Conservation (phyloP, 1,139 yeast genomes). For the Sugiyamaella sp. region DNA sequence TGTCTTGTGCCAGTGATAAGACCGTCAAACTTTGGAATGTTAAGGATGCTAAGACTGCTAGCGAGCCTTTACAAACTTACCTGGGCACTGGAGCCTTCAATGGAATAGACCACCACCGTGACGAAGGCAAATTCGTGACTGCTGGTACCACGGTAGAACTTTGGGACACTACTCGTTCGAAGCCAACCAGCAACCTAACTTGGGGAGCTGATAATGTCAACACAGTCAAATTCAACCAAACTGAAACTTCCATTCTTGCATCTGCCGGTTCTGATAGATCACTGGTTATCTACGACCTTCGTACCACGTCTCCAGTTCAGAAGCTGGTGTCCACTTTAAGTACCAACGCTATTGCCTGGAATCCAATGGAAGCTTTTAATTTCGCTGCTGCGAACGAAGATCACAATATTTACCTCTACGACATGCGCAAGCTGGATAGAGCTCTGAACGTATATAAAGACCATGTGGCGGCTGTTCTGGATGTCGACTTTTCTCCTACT, state of each 20-base stretch:
- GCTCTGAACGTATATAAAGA: slow-evolving; percentile 88
- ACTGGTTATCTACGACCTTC: slow-evolving; percentile 82
- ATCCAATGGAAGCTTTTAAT: slow-evolving; percentile 96
- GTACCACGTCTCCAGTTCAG: slow-evolving; percentile 93
- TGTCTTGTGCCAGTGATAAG: slow-evolving; percentile 92
- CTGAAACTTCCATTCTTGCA: slow-evolving; percentile 88
- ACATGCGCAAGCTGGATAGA: slow-evolving; percentile 85
- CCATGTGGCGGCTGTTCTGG: slow-evolving; percentile 95
- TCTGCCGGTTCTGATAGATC: slow-evolving; percentile 93
- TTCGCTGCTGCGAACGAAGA: slow-evolving; percentile 94
- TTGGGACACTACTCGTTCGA: slow-evolving; percentile 85
- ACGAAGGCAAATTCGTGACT: slow-evolving; percentile 76
- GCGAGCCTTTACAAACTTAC: slow-evolving; percentile 62
- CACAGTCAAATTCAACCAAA: slow-evolving; percentile 82
- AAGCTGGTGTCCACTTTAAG: slow-evolving; percentile 81
- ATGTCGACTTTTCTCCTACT: slow-evolving; percentile 93
- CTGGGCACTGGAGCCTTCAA: slow-evolving; percentile 84
- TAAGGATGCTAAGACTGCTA: slow-evolving; percentile 29
- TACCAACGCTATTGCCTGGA: slow-evolving; percentile 90
- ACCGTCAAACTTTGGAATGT: slow-evolving; percentile 81
- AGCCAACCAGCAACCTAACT: slow-evolving; percentile 73
- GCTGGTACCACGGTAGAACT: slow-evolving; percentile 88
- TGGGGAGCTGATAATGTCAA: slow-evolving; percentile 97
- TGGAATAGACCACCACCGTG: slow-evolving; percentile 83
- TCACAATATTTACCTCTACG: slow-evolving; percentile 93